A percentile compares a stretch with the other conserved stretches of the same genome.
phyloP scores from a whole-genome alignment of 495 filamentous ascomycete genomes.

The Hypomontagnella monticulosa region DNA sequence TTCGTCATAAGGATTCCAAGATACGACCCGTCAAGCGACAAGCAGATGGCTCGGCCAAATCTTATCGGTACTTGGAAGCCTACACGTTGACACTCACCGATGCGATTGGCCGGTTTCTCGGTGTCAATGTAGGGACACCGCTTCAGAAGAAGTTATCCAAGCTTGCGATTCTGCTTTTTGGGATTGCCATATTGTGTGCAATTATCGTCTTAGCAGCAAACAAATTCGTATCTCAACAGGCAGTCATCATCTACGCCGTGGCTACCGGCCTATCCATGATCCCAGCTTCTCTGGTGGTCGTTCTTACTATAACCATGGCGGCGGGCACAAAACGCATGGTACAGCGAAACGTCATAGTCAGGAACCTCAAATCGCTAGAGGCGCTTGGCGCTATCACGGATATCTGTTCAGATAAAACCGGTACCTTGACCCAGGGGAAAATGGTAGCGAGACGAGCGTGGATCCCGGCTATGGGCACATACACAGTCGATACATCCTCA shows the following conservation, averaged over 20 bases:
- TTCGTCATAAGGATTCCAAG: slow-evolving; percentile 54
- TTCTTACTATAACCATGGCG: slow-evolving; percentile 66
- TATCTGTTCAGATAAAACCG: slow-evolving; percentile 79
- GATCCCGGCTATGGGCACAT: slow-evolving; percentile 65
- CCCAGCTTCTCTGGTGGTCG: slow-evolving; percentile 61
- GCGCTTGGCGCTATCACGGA: slow-evolving; percentile 75
- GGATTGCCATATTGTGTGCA: slow-evolving; percentile 59
- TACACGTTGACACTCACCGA: slow-evolving; percentile 72
- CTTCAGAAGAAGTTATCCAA: slow-evolving; percentile 62
- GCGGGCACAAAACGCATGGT: slow-evolving; percentile 64
- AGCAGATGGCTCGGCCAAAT: slow-evolving; percentile 64
- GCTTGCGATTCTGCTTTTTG: slow-evolving; percentile 60
- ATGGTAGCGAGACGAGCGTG: slow-evolving; percentile 66
- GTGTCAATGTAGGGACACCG: slow-evolving; percentile 69
- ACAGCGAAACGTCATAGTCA: slow-evolving; percentile 59
- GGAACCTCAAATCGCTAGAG: slow-evolving; percentile 62
- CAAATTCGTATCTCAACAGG: slow-evolving; percentile 51
- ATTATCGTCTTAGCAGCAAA: slow-evolving; percentile 63
- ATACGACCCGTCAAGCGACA: slow-evolving; percentile 66
- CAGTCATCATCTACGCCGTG: slow-evolving; percentile 64
- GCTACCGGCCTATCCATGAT: slow-evolving; percentile 70
- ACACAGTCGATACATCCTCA: slow-evolving; percentile 64
- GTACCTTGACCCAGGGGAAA: slow-evolving; percentile 75
- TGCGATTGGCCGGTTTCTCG: slow-evolving; percentile 73
- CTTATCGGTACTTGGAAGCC: slow-evolving; percentile 74